Base-by-base conservation (phyloP, 192 early-diverging fungal genomes). In the Backusella circina region DNA sequence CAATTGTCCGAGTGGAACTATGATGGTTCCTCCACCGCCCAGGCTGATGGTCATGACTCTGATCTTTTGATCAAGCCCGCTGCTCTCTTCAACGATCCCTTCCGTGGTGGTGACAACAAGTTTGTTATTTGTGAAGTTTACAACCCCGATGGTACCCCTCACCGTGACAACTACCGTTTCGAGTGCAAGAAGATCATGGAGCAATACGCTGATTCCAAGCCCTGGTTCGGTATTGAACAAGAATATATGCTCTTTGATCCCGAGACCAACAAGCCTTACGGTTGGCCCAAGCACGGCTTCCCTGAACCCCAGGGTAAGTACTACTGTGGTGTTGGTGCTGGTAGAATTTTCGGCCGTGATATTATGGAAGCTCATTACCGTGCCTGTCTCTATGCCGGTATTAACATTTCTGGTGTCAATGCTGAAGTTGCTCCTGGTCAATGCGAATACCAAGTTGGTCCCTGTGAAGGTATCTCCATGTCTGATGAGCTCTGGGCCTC, bases 201-300 rank as follows among this genome's bases (percentile, higher is more conserved):
- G 0, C 47, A 72, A 39, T 65, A 81, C 70, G 80, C 79, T n/a
- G 82, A 80, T 41, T 12, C 65, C 23, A 71, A 80, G 44, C 79
- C 87, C 38, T 88, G 87, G 87, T 88, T 88, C 66, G 87, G 87
- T 78, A 86, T 88, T 75, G 87, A 88, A 69, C 86, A 88, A 79
- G 86, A 87, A 64, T 88, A 88, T 31, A 88, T 83, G 44, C 73
- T 88, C 28, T 77, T 88, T 50, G 86, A 88, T 71, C 37, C 54
- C 13, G 86, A 88, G 26, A 81, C 77, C 47, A 38, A 54, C 2
- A 81, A 84, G 47, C 84, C 83, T 35, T 80, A 84, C 44, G 86
- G 87, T 70, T 88, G 87, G 87, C 87, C 87, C 67, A 86, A 85
- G 72, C 78, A 80, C 8, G 87, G 87, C 70, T 88, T 75, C 83